These are phyloP conservation scores for Scleromitrula shiraiana DNA, from an alignment of 2,329 filamentous ascomycete species.

Conservation along the genomic window DNA sequence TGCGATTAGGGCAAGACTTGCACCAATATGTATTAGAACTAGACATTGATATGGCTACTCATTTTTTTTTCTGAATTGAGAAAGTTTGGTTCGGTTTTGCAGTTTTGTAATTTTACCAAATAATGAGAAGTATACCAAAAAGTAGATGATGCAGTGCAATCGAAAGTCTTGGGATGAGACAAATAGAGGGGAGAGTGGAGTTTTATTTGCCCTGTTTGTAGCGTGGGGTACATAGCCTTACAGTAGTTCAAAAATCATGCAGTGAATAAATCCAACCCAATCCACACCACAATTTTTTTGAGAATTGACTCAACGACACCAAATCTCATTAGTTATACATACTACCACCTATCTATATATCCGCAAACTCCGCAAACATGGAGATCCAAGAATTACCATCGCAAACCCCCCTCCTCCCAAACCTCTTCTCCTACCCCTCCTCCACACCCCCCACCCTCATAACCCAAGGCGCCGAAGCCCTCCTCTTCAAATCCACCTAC, in stretches of 20 bases:
- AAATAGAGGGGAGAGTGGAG: neutral
- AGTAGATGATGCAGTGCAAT: neutral
- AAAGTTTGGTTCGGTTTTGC: too few species aligned
- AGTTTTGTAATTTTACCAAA: too few species aligned
- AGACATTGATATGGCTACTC: too few species aligned
- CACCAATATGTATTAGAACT: too few species aligned
- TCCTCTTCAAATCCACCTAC: slow-evolving; percentile 82
- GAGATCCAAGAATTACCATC: too few species aligned
- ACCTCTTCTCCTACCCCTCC: slow-evolving; percentile 41
- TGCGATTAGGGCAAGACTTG: neutral
- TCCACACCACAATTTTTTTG: neutral
- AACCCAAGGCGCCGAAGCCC: slow-evolving; percentile 91
- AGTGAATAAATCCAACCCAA: neutral
- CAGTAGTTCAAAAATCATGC: neutral
- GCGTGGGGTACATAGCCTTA: too few species aligned
- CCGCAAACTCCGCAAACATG: neutral
- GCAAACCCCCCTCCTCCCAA: slow-evolving; percentile 20
- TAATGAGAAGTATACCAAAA: too few species aligned
- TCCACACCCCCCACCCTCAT: slow-evolving; percentile 59
- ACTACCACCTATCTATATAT: too few species aligned
- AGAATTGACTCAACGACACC: neutral
- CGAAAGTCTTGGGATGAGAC: neutral
- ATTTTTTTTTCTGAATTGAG: too few species aligned
- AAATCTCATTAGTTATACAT: too few species aligned
- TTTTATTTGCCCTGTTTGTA: neutral